Evolutionary conservation across 2,329 filamentous ascomycete species (phyloP), one percentile per base, ranked within the genome.

Genomic region (Clarireedia hainanense): DNA sequence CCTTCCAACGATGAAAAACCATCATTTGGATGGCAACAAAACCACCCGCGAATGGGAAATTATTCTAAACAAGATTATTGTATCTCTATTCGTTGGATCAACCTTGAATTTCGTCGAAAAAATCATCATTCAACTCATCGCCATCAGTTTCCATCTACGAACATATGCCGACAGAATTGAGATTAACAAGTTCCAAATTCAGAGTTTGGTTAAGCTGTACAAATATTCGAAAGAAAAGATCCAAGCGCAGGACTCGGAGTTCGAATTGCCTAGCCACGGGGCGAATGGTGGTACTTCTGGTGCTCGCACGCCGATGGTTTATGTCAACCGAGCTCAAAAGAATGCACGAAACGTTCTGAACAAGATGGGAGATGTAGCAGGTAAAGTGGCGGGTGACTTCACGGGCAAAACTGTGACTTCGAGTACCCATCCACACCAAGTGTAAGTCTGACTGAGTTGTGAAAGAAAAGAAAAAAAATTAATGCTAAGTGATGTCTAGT

Each of bases 101-200:
- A 76, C 84, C 2, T 75, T 96, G 59, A 96, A 97, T 71, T 86
- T 94, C 58, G 77, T 86, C 52, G 91, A 96, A 71, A 97, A 96
- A 75, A 88, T 96, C 58, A 80, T 95, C 63, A 95, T 96, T 55
- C 91, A 96, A 68, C 85, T 95, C 73, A 95, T 97, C 63, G 91
- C 92, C 34, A 91, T 91, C 57, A 91, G 87, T 59, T 97, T 97
- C 72, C 92, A 97, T 69, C 77, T 89, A 57, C 82, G 92, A 46
- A 96, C 92, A 0, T 97, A 97, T 66, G 85, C 89, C 24, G 89
- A 92, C 64, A 80, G 92, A 15, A 96, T 96, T 64, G 89, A 94
- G 59, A 79, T 92, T 70, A 95, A 96, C 76, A 95, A 95, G 69
- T 90, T 91, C 61, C 88, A 95, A 67, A 91, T 96, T 57, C 83